Evolutionary conservation across 768 basidiomycete genomes (phyloP).

Genomic region (Leccinum subtestaceum): DNA sequence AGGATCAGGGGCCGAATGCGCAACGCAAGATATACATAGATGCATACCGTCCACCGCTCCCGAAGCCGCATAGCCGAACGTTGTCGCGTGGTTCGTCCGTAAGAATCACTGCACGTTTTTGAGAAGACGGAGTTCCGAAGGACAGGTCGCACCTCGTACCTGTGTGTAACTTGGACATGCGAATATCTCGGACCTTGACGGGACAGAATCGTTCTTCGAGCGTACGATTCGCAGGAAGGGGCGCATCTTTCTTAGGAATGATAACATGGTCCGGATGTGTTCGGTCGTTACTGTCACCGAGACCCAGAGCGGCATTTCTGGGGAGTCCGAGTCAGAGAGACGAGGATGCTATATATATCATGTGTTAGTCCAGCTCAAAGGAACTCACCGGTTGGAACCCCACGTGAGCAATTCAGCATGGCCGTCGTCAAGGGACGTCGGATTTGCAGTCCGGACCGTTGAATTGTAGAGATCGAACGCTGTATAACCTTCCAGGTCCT

Average conservation of each 20-base stretch:
- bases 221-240: constrained; percentile 13
- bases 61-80: constrained; percentile 85
- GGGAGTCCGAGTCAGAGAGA: background rate
- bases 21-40: background rate
- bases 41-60: constrained; percentile 77
- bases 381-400: constrained; percentile 72
- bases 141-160: constrained; percentile 36
- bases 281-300: constrained; percentile 78
- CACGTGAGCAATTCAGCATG: constrained; percentile 74
- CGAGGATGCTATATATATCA: no score
- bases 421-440: constrained; percentile 35
- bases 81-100: constrained; percentile 75
- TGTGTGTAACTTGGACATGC: constrained; percentile 91
- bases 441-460: constrained; percentile 74
- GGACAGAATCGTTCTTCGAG: constrained; percentile 56
- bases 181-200: constrained; percentile 59
- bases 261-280: constrained; percentile 72
- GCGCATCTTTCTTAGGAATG: constrained; percentile 32
- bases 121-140: background rate
- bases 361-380: background rate
- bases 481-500: constrained; percentile 87
- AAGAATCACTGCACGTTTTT: constrained; percentile 44
- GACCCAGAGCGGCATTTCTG: constrained; percentile 87
- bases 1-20: background rate
- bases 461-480: constrained; percentile 93